Evolutionary conservation across 768 basidiomycete genomes (phyloP).

Genomic region (Auricularia sp.): DNA sequence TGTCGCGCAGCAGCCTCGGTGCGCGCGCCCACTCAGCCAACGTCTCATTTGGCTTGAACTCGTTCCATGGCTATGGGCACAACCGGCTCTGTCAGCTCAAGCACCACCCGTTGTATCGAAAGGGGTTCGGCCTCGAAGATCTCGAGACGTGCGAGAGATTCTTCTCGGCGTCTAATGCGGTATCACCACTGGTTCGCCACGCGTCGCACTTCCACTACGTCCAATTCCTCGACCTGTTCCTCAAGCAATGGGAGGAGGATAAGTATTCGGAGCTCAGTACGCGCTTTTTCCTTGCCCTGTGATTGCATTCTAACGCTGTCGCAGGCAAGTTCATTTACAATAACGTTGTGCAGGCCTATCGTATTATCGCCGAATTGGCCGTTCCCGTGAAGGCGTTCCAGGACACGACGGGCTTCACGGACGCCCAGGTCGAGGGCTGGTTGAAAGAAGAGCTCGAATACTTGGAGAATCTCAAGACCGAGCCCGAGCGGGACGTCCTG

Average conservation of each 20-base stretch:
- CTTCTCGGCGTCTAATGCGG: slow-evolving; percentile 12
- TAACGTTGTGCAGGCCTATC: not conserved
- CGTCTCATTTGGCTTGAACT: not conserved
- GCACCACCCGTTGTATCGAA: slow-evolving; percentile 10
- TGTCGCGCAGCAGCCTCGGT: slow-evolving; percentile 2
- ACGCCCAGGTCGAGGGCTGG: not conserved
- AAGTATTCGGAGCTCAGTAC: slow-evolving; percentile 10
- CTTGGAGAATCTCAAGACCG: not conserved
- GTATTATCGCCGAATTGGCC: not conserved
- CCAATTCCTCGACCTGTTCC: slow-evolving; percentile 10
- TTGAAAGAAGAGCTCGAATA: not conserved
- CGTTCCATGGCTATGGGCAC: slow-evolving; percentile 14
- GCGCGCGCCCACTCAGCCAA: not conserved
- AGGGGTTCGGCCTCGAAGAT: slow-evolving; percentile 13
- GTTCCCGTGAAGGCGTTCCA: not conserved
- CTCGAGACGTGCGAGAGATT: slow-evolving; percentile 13
- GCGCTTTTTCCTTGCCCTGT: not conserved
- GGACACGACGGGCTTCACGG: not conserved
- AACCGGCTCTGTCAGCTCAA: slow-evolving; percentile 12
- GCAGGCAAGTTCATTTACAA: not conserved
- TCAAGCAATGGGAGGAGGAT: slow-evolving; percentile 17
- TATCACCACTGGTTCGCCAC: slow-evolving; percentile 10
- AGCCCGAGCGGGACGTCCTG: not conserved
- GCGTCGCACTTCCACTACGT: slow-evolving; percentile 11
- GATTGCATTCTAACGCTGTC: not conserved